phyloP scores from a whole-genome alignment of 2,329 filamentous ascomycete genomes.

The Calonectria henricotiae region DNA sequence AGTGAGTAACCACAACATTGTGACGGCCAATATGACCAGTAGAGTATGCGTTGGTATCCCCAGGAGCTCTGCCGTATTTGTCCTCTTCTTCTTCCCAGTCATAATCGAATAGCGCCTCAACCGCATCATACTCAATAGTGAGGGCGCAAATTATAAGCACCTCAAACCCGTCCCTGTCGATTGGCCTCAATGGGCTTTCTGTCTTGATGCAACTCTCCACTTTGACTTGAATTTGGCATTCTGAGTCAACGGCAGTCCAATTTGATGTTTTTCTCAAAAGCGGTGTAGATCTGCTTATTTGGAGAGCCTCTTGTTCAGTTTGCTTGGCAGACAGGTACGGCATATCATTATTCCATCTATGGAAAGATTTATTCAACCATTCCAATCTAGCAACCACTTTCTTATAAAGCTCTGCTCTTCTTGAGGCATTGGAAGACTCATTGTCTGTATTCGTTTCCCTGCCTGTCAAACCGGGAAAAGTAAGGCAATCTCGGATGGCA shows the following conservation, averaged over 20 bases:
- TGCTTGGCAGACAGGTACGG: conserved; percentile 12
- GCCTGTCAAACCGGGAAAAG: conserved; percentile 2
- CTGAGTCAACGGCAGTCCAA: not conserved
- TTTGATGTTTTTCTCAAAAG: not conserved
- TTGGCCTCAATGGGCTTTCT: not conserved
- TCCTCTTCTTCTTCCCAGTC: conserved; percentile 39
- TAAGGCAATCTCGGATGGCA: conserved; percentile 24
- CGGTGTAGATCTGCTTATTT: not conserved
- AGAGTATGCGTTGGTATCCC: conserved; percentile 45
- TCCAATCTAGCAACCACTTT: conserved; percentile 16
- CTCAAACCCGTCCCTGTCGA: conserved; percentile 28
- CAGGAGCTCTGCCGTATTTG: conserved; percentile 46
- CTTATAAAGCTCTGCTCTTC: conserved; percentile 15
- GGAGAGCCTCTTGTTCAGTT: not conserved
- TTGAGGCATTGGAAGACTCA: not conserved
- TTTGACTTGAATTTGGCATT: conserved; percentile 1
- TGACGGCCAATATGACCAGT: conserved; percentile 10
- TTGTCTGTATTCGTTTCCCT: not conserved
- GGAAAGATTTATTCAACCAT: conserved; percentile 10
- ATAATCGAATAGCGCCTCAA: conserved; percentile 44
- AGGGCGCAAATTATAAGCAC: conserved; percentile 48
- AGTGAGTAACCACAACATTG: conserved; percentile 18
- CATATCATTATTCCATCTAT: not conserved
- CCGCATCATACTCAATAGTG: conserved; percentile 42
- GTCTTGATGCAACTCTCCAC: not conserved